Conservation (phyloP, 305 asterid species). For the Lippia alba region DNA sequence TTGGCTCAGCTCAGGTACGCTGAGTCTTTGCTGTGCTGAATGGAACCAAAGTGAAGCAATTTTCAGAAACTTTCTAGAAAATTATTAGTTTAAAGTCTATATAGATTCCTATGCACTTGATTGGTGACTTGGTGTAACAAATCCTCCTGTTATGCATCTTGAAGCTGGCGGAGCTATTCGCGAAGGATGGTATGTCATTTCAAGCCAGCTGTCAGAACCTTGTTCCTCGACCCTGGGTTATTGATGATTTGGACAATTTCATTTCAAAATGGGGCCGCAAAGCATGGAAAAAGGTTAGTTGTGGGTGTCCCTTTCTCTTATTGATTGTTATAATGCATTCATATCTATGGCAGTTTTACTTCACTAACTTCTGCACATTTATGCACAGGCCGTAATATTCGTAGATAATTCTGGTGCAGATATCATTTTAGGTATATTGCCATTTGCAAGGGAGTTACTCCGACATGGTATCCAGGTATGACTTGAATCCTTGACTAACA, state of each 20-base stretch:
- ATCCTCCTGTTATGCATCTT: constrained; percentile 30
- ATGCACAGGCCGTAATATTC: constrained; percentile 76
- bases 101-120: constrained; percentile 26
- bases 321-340: constrained; percentile 22
- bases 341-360: constrained; percentile 22
- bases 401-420: constrained; percentile 97
- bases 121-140: constrained; percentile 20
- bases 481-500: constrained; percentile 24
- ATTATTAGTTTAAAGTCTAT: neutral
- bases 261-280: constrained; percentile 66
- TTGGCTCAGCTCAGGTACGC: constrained; percentile 95
- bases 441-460: constrained; percentile 90
- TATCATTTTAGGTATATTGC: constrained; percentile 85
- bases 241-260: constrained; percentile 84
- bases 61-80: neutral
- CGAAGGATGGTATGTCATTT: constrained; percentile 92
- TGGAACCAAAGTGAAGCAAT: constrained; percentile 20
- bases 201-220: constrained; percentile 93
- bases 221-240: constrained; percentile 94
- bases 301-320: constrained; percentile 19
- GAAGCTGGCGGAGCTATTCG: constrained; percentile 92
- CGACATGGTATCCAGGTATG: constrained; percentile 80
- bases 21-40: constrained; percentile 20
- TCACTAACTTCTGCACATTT: constrained; percentile 40
- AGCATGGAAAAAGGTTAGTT: constrained; percentile 78